phyloP scores from a whole-genome alignment of 169 alveolate species.

The Eimeria acervulina region DNA sequence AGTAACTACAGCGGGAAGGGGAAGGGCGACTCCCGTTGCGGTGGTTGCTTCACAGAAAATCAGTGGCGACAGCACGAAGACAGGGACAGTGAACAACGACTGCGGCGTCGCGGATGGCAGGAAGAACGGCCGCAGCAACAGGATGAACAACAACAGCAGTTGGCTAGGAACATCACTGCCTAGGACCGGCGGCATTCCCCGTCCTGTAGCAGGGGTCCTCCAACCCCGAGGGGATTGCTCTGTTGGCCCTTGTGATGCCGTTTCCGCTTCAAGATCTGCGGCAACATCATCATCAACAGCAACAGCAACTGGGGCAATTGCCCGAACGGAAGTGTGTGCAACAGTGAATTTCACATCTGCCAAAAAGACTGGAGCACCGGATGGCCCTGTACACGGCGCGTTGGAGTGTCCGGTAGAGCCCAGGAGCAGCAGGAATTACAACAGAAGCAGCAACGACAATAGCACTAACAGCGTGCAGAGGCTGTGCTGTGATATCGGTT shows the following conservation, averaged over 20 bases:
- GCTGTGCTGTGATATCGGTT: neutral
- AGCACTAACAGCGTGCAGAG: neutral
- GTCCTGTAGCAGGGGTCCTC: neutral
- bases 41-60: neutral
- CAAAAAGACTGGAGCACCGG: neutral
- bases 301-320: neutral
- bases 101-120: slow-evolving; percentile 13
- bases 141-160: neutral
- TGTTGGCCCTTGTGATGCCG: neutral
- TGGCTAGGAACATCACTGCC: slow-evolving; percentile 14
- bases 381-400: neutral
- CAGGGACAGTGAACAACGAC: too few relatives aligned
- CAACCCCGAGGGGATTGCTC: neutral
- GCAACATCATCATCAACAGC: slow-evolving; percentile 5
- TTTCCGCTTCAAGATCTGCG: neutral
- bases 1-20: neutral
- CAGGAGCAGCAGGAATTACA: neutral
- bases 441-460: neutral
- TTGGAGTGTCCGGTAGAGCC: neutral
- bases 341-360: neutral
- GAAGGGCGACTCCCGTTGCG: neutral
- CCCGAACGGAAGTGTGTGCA: neutral
- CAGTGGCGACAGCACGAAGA: neutral
- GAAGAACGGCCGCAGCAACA: neutral
- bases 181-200: neutral